These are phyloP conservation scores for Rutstroemia sydowiana DNA, from an alignment of 2,329 filamentous ascomycete genomes.

Conservation along the genomic window DNA sequence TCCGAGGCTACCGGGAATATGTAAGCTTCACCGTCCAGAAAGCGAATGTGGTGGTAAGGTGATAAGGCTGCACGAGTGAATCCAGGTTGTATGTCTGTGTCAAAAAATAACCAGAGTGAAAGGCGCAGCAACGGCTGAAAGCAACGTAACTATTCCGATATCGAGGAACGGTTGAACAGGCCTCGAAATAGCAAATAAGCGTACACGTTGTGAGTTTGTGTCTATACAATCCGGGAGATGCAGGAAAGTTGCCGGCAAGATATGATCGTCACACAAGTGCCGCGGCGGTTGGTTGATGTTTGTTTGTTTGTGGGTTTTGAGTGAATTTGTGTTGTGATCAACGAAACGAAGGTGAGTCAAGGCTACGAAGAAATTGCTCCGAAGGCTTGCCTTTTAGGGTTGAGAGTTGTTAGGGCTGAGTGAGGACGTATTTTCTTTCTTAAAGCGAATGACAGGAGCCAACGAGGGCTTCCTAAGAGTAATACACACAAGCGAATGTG, in stretches of 20 bases:
- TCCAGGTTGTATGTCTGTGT: constrained; percentile 11
- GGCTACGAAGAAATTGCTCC: constrained; percentile 20
- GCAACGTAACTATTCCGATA: constrained; percentile 25
- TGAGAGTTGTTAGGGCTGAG: constrained; percentile 23
- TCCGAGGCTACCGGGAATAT: constrained; percentile 25
- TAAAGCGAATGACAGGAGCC: constrained; percentile 69
- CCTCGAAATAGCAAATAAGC: constrained; percentile 19
- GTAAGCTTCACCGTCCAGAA: constrained; percentile 14
- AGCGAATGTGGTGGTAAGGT: constrained; percentile 26
- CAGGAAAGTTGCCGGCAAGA: constrained; percentile 7
- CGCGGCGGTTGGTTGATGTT: neutral
- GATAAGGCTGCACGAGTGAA: constrained; percentile 23
- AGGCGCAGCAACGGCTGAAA: constrained; percentile 22
- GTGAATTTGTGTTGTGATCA: constrained; percentile 7
- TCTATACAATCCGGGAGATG: neutral
- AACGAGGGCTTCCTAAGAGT: constrained; percentile 58
- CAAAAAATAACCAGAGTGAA: constrained; percentile 15
- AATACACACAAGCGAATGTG: constrained; percentile 31
- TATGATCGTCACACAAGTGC: constrained; percentile 10
- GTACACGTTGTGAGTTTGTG: constrained; percentile 16
- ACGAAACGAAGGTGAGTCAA: constrained; percentile 17
- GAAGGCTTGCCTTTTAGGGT: constrained; percentile 22
- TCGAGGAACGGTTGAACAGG: constrained; percentile 7
- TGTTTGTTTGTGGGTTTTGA: constrained; percentile 2
- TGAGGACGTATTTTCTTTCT: constrained; percentile 23